Base-by-base conservation (phyloP, 257 asterid species). In the Penstemon newberryi region DNA sequence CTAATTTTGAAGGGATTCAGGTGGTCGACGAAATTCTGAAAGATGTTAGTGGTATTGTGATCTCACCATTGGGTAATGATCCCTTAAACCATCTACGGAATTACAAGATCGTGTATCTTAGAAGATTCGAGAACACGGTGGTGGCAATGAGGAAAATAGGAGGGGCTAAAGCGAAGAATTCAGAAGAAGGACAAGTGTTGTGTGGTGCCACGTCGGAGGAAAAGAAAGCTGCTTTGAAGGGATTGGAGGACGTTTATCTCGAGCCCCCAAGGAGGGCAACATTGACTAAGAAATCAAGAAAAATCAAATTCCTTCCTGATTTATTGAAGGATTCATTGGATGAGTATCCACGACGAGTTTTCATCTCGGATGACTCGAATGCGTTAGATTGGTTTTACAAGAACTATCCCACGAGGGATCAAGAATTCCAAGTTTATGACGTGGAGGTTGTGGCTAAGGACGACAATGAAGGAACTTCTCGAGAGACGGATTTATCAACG, bases 301-400 rank as follows among this genome's bases (percentile, higher is more conserved):
- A 85, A 71, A 81, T 87, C 61, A 84, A 75, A 56, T 89, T 86
- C 77, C 91, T 89, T 36, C 96, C 96, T 0, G 89, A 89, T 45
- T 46, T 92, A 65, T 44, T 83, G 72, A 74, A 78, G 68, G 98
- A 92, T 59, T 60, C 89, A 2, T 69, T 87, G 47, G 85, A 74
- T 52, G 83, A 73, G 64, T 89, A 89, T 47, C 83, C 83, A 1
- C 71, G 96, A 25, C 60, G 96, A 42, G 77, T 92, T 6, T 87
- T 89, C 65, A 70, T 89, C 49, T 78, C 96, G 0, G 96, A 87
- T 36, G 95, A 82, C 37, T 53, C 75, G 46, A 64, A 76, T 1
- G 86, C 81, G 1, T 47, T 76, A 4, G 88, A 83, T 8, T 92
- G 98, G 98, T 89, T 92, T 55, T 65, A 75, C 78, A 56, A 70